A percentile compares a stretch with the other conserved stretches of the same genome.
Conservation (phyloP, 2,329 filamentous ascomycete genomes). For the Pseudogymnoascus sp. region DNA sequence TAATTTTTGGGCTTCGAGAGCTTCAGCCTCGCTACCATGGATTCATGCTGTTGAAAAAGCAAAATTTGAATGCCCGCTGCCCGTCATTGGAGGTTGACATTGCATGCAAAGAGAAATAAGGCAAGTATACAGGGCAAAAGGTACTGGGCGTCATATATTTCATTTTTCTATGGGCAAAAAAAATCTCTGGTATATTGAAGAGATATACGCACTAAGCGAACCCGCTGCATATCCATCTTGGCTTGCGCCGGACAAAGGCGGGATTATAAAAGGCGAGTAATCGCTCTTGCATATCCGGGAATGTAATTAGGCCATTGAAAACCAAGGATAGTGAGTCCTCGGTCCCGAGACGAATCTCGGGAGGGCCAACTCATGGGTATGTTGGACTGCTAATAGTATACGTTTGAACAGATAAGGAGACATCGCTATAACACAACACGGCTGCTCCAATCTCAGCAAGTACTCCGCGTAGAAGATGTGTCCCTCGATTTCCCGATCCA, state of each 20-base stretch:
- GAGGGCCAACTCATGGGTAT: constrained; percentile 10
- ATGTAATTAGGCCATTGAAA: constrained; percentile 11
- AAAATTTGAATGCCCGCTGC: too few relatives aligned
- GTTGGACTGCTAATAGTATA: neutral
- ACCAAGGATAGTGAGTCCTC: constrained; percentile 10
- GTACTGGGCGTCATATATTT: neutral
- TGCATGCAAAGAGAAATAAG: neutral
- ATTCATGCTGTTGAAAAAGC: neutral
- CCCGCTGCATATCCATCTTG: constrained; percentile 8
- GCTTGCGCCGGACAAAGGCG: constrained; percentile 5
- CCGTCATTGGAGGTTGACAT: neutral
- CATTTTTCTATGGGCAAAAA: neutral
- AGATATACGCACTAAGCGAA: constrained; percentile 12
- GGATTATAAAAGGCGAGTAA: constrained; percentile 10
- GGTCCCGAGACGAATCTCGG: constrained; percentile 3
- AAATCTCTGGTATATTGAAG: neutral
- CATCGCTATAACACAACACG: neutral
- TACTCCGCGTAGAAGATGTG: neutral
- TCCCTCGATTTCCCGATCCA: neutral
- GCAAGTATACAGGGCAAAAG: neutral
- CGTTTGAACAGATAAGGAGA: neutral
- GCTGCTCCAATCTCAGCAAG: neutral
- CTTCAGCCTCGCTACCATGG: neutral
- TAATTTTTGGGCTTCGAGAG: neutral
- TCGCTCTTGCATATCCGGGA: constrained; percentile 10